Conservation (phyloP, 495 filamentous ascomycete species). For the Hypoxylon fuscum region DNA sequence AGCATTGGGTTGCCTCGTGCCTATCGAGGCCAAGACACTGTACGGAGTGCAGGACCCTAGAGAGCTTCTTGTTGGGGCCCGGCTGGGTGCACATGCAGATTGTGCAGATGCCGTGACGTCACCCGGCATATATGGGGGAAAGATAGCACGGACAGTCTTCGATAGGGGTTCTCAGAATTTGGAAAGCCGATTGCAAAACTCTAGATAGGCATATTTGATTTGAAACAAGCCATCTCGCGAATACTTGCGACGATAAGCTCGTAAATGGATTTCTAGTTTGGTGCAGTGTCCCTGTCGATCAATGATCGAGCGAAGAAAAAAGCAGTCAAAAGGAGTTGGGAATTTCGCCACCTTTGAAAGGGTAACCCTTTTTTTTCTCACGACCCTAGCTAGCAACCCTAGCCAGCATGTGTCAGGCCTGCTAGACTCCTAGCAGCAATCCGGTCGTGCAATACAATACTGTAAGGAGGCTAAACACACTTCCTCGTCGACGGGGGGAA, state of each 20-base stretch:
- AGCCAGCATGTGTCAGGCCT: not conserved
- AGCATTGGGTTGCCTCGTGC: conserved; percentile 19
- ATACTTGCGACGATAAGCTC: conserved; percentile 9
- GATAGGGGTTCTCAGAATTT: conserved; percentile 12
- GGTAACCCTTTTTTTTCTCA: not conserved
- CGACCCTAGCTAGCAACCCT: conserved; percentile 6
- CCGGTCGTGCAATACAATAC: no score
- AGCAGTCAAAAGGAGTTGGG: conserved; percentile 3
- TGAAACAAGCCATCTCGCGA: conserved; percentile 16
- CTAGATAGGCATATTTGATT: not conserved
- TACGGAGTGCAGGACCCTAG: conserved; percentile 27
- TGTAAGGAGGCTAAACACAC: no score
- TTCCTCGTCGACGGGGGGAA: no score
- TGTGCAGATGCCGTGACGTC: conserved; percentile 41
- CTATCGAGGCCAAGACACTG: conserved; percentile 13
- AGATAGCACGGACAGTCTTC: conserved; percentile 10
- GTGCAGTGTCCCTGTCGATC: conserved; percentile 29
- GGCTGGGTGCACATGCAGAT: conserved; percentile 42
- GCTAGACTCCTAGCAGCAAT: no score
- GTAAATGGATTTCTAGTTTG: conserved; percentile 4
- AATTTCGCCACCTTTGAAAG: conserved; percentile 18
- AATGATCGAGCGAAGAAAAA: not conserved
- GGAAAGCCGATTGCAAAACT: conserved; percentile 4
- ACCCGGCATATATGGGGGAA: conserved; percentile 21
- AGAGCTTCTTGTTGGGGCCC: conserved; percentile 22